Conservation (phyloP, 2,329 filamentous ascomycete species). For the Ophiocordyceps sinensis region DNA sequence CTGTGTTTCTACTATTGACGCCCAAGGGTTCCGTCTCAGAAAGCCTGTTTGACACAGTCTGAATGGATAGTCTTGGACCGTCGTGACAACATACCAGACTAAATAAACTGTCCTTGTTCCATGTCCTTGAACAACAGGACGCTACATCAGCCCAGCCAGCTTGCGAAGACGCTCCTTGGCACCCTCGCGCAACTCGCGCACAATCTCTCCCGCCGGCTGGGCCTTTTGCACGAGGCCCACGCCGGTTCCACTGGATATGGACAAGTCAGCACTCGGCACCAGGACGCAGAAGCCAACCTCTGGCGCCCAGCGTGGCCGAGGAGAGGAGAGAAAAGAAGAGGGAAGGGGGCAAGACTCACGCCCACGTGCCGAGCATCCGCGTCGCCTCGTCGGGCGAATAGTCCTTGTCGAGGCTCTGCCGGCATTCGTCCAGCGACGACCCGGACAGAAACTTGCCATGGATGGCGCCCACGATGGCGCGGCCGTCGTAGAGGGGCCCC, state of each 20-base stretch:
- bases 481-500: constrained; percentile 28
- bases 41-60: too few species aligned
- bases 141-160: constrained; percentile 7
- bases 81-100: too few species aligned
- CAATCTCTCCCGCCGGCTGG: constrained; percentile 27
- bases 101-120: too few species aligned
- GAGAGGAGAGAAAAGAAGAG: not conserved
- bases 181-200: constrained; percentile 23
- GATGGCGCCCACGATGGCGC: constrained; percentile 24
- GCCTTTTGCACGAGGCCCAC: constrained; percentile 28
- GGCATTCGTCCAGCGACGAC: constrained; percentile 26
- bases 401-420: constrained; percentile 21
- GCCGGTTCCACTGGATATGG: constrained; percentile 21
- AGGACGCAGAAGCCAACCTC: not conserved
- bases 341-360: constrained; percentile 15
- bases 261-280: not conserved
- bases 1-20: not conserved
- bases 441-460: constrained; percentile 25
- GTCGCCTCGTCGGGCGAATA: constrained; percentile 17
- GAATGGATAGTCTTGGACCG: too few species aligned
- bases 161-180: constrained; percentile 19
- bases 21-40: too few species aligned
- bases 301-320: too few species aligned
- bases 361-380: constrained; percentile 22
- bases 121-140: too few species aligned